Evolutionary conservation across 2,329 filamentous ascomycete genomes (phyloP).

Genomic region (Neophaeococcomyces mojaviensis): DNA sequence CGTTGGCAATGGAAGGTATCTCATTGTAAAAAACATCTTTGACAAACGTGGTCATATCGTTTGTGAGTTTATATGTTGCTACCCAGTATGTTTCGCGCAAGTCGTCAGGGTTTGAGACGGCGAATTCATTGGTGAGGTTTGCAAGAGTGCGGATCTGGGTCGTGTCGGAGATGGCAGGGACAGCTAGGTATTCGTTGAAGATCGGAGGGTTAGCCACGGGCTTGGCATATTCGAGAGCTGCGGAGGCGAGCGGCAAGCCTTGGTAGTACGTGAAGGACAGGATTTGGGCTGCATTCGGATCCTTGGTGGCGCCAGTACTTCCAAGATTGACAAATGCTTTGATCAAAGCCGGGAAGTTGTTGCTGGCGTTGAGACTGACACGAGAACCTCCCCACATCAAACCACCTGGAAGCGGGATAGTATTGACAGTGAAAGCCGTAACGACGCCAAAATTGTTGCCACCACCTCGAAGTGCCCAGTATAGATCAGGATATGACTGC

Average conservation of each 20-base stretch:
- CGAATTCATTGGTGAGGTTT: slow-evolving; percentile 31
- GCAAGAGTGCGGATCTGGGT: slow-evolving; percentile 25
- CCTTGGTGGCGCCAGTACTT: slow-evolving; percentile 24
- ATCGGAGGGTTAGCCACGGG: slow-evolving; percentile 31
- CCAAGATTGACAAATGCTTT: slow-evolving; percentile 29
- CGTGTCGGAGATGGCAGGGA: slow-evolving; percentile 27
- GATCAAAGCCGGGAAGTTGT: slow-evolving; percentile 25
- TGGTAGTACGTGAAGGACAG: slow-evolving; percentile 26
- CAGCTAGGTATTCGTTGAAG: slow-evolving; percentile 31
- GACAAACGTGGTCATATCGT: slow-evolving; percentile 24
- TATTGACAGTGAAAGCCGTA: slow-evolving; percentile 35
- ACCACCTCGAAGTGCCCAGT: slow-evolving; percentile 35
- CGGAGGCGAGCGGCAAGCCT: slow-evolving; percentile 23
- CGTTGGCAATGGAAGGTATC: slow-evolving; percentile 18
- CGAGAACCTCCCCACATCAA: slow-evolving; percentile 18
- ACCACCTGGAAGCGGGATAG: slow-evolving; percentile 10
- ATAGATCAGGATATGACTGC: slow-evolving; percentile 30
- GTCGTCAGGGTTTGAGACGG: slow-evolving; percentile 28
- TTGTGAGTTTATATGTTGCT: slow-evolving; percentile 26
- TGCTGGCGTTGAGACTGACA: neutral
- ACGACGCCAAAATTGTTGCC: slow-evolving; percentile 34
- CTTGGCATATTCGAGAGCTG: slow-evolving; percentile 33
- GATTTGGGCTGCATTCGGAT: slow-evolving; percentile 31
- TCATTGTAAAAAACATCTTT: slow-evolving; percentile 24
- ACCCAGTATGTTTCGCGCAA: slow-evolving; percentile 30